Conservation (phyloP, 2,329 filamentous ascomycete species). For the Hypoxylon sp. region DNA sequence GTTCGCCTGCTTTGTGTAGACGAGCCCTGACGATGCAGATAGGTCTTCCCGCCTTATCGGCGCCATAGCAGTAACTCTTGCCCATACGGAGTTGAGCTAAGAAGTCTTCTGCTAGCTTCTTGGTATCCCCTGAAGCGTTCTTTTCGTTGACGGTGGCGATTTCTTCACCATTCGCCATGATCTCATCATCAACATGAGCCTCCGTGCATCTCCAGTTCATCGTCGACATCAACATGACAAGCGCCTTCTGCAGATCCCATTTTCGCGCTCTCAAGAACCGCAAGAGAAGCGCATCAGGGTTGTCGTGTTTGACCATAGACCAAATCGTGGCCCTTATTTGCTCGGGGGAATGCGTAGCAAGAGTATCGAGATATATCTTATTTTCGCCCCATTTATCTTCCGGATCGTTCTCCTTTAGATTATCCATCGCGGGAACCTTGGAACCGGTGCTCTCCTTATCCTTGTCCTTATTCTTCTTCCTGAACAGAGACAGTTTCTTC, state of each 20-base stretch:
- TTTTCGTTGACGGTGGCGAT: constrained; percentile 69
- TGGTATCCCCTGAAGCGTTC: constrained; percentile 63
- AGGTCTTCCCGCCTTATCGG: constrained; percentile 84
- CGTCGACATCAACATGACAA: constrained; percentile 93
- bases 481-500: constrained; percentile 75
- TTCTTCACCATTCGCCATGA: constrained; percentile 80
- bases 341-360: constrained; percentile 80
- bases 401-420: constrained; percentile 57
- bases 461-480: constrained; percentile 66
- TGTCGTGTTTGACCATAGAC: constrained; percentile 94
- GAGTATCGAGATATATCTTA: constrained; percentile 83
- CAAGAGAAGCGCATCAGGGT: constrained; percentile 85
- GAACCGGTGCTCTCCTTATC: constrained; percentile 49
- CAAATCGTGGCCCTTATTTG: constrained; percentile 84
- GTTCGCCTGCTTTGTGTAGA: constrained; percentile 82
- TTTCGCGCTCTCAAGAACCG: constrained; percentile 89
- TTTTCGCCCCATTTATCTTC: constrained; percentile 95
- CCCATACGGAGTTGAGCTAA: constrained; percentile 85
- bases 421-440: constrained; percentile 50
- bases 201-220: constrained; percentile 89
- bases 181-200: constrained; percentile 87
- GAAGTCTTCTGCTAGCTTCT: constrained; percentile 79
- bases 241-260: constrained; percentile 93
- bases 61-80: constrained; percentile 90
- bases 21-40: constrained; percentile 87